Percentiles rank a stretch among this genome's conserved stretches.
phyloP scores from a whole-genome alignment of 78 protist genomes.

The Dictyostelium capitatum region DNA sequence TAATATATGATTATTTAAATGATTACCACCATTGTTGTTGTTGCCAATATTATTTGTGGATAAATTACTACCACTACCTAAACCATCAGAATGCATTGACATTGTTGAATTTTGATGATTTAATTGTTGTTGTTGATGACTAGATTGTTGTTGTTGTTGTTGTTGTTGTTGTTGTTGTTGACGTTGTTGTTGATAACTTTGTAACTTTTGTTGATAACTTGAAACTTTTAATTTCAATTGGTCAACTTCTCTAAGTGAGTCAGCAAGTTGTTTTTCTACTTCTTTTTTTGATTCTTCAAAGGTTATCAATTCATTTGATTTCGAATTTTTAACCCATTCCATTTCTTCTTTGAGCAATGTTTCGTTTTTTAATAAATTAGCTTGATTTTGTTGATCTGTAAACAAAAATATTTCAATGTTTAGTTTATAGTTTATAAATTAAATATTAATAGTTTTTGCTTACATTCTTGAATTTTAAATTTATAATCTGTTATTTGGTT shows the following conservation, averaged over 20 bases:
- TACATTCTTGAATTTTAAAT: neutral
- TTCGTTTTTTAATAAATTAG: neutral
- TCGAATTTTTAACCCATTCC: neutral
- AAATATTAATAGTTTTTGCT: neutral
- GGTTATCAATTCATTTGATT: neutral
- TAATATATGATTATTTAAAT: neutral
- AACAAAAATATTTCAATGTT: neutral
- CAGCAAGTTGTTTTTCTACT: neutral
- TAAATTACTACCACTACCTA: no score
- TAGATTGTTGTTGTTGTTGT: neutral
- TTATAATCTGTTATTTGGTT: neutral
- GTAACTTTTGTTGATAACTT: constrained; percentile 15
- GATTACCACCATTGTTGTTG: neutral
- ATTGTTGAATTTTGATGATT: neutral
- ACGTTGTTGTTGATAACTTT: neutral
- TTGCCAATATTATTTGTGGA: no score
- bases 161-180: neutral
- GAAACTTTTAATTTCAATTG: neutral
- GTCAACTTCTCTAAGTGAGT: neutral
- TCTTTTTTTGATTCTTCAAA: neutral
- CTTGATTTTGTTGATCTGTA: neutral
- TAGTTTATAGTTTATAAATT: neutral
- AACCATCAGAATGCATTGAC: no score
- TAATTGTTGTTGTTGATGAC: neutral
- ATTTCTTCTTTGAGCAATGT: neutral